Percentiles rank a stretch among this genome's conserved stretches.
Conservation (phyloP, 495 filamentous ascomycete genomes). For the Penicillium cinerascens region DNA sequence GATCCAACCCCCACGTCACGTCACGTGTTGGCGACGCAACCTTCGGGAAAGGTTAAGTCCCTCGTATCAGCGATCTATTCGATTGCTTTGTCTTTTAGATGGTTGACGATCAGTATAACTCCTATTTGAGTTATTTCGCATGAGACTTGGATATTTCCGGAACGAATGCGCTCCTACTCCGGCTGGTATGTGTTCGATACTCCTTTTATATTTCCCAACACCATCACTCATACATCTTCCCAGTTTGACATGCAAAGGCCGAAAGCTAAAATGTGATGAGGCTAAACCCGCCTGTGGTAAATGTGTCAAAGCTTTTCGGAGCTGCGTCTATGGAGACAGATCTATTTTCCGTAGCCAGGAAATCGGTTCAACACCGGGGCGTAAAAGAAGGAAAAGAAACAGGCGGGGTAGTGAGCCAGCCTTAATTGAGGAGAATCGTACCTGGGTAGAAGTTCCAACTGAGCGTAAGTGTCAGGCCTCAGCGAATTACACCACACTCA, state of each 20-base stretch:
- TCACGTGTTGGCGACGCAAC: too few relatives aligned
- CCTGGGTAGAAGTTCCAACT: too few relatives aligned
- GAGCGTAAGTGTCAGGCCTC: too few relatives aligned
- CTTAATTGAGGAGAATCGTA: too few relatives aligned
- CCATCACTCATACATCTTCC: neutral
- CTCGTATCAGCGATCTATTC: too few relatives aligned
- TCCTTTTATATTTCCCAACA: neutral
- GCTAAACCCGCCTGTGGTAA: slow-evolving; percentile 12
- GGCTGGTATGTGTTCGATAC: slow-evolving; percentile 4
- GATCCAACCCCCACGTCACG: too few relatives aligned
- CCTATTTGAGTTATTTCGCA: too few relatives aligned
- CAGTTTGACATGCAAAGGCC: slow-evolving; percentile 25
- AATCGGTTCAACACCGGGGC: neutral
- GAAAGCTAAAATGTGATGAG: slow-evolving; percentile 30
- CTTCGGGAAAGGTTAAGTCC: too few relatives aligned
- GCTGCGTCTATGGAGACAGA: slow-evolving; percentile 8
- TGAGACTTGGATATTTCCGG: neutral
- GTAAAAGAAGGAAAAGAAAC: neutral
- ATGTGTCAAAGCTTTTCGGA: slow-evolving; percentile 14
- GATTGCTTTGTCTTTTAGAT: too few relatives aligned
- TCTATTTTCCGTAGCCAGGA: slow-evolving; percentile 10
- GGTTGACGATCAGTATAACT: too few relatives aligned
- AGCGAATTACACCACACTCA: neutral
- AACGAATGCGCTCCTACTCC: slow-evolving; percentile 10
- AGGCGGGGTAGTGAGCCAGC: neutral